Percentiles rank a stretch among this genome's conserved stretches.
Conservation (phyloP, 2,329 filamentous ascomycete species). For the Exutisphaerella laricina region DNA sequence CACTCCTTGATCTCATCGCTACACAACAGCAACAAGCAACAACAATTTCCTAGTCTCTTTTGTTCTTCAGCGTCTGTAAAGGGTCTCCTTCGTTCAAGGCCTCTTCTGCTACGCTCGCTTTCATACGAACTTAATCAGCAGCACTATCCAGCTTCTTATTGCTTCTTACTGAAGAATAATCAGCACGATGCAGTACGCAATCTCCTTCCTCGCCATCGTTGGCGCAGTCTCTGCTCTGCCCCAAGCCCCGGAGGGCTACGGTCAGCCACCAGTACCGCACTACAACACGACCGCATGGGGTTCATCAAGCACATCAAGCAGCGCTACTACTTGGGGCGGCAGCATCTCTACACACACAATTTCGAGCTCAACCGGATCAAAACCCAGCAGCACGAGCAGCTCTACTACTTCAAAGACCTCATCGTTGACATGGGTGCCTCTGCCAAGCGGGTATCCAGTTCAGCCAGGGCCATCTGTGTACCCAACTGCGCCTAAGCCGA, state of each 20-base stretch:
- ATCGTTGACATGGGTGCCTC: neutral
- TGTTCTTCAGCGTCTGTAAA: neutral
- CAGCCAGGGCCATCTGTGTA: neutral
- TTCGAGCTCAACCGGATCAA: neutral
- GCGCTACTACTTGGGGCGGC: neutral
- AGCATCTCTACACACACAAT: neutral
- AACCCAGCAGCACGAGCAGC: neutral
- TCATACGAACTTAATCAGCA: neutral
- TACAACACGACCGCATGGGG: neutral
- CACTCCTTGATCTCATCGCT: neutral
- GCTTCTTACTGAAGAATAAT: neutral
- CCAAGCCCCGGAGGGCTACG: neutral
- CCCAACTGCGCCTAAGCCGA: neutral
- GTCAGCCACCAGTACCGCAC: neutral
- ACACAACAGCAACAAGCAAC: conserved; percentile 4
- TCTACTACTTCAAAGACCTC: too few relatives aligned
- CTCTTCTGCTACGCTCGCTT: conserved; percentile 5
- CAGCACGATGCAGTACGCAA: conserved; percentile 3
- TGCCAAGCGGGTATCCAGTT: neutral
- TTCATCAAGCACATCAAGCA: conserved; percentile 1
- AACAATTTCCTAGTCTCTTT: conserved; percentile 1
- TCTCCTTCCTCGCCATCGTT: conserved; percentile 5
- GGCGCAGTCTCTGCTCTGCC: conserved; percentile 7
- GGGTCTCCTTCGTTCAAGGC: conserved; percentile 4
- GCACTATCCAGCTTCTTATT: neutral